A percentile compares a stretch with the other conserved stretches of the same genome.
Evolutionary conservation across 140 eudicot species (phyloP).

Genomic region (Senecio squalidus): DNA sequence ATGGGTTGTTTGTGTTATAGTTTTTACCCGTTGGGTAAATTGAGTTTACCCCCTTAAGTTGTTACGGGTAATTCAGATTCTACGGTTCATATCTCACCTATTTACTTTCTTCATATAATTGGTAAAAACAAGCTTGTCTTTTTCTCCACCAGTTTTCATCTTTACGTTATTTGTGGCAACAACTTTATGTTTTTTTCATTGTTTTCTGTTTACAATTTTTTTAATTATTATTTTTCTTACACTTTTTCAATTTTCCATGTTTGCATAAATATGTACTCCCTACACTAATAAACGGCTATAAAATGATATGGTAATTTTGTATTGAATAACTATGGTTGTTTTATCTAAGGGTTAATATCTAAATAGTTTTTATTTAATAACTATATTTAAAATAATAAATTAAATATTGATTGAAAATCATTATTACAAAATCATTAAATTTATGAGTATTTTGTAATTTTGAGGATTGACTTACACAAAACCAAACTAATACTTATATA

Average conservation of each 20-base stretch:
- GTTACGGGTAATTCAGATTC: constrained; percentile 38
- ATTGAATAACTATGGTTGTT: too few species aligned
- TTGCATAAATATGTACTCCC: not conserved
- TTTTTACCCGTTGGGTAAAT: constrained; percentile 18
- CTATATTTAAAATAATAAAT: too few species aligned
- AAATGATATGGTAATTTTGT: too few species aligned
- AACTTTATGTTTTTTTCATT: constrained; percentile 17
- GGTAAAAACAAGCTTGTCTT: constrained; percentile 35
- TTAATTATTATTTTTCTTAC: not conserved
- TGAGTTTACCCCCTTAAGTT: constrained; percentile 29
- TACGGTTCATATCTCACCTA: constrained; percentile 20
- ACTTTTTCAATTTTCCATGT: not conserved
- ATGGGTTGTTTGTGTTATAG: not conserved
- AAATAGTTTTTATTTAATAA: too few species aligned
- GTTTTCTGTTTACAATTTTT: constrained; percentile 8
- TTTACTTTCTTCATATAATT: constrained; percentile 18
- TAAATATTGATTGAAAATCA: too few species aligned
- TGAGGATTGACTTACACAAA: too few species aligned
- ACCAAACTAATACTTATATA: too few species aligned
- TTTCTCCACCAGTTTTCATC: constrained; percentile 34
- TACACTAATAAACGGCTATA: too few species aligned
- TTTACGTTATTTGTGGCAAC: constrained; percentile 36
- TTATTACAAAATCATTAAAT: too few species aligned
- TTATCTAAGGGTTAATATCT: too few species aligned
- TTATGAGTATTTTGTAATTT: too few species aligned